Evolutionary conservation across 345 rosid genomes (phyloP).

Genomic region (Heritiera fomes): DNA sequence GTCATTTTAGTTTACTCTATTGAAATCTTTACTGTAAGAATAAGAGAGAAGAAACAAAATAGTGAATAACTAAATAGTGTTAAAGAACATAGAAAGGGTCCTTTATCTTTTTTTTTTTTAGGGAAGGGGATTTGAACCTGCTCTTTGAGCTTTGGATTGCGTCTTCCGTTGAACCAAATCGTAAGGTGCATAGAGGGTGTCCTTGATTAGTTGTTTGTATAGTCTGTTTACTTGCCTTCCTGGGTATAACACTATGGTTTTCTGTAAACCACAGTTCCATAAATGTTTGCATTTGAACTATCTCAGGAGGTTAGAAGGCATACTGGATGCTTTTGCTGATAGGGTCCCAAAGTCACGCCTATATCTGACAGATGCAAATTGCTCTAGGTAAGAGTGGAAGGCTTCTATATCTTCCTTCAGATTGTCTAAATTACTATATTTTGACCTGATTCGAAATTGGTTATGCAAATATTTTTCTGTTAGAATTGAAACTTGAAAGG

Average conservation of each 20-base stretch:
- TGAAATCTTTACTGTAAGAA: neutral
- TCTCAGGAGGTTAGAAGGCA: constrained; percentile 79
- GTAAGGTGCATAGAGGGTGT: neutral
- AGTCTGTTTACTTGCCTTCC: neutral
- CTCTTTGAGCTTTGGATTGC: too few species aligned
- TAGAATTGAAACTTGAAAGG: neutral
- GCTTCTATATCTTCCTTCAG: neutral
- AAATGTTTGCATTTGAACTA: constrained; percentile 18
- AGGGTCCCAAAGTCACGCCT: constrained; percentile 82
- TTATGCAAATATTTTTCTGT: neutral
- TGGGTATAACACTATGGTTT: neutral
- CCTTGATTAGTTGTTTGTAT: neutral
- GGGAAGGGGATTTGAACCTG: neutral
- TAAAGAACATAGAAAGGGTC: neutral
- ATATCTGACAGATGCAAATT: constrained; percentile 80
- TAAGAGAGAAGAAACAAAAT: too few species aligned
- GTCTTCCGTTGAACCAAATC: too few species aligned
- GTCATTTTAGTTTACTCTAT: too few species aligned
- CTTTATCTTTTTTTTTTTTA: too few species aligned
- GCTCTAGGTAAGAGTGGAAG: constrained; percentile 64
- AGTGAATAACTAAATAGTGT: neutral
- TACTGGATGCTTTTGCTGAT: constrained; percentile 93
- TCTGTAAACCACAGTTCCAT: neutral
- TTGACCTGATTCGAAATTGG: neutral
- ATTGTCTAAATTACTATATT: neutral